phyloP scores from a whole-genome alignment of 2,329 filamentous ascomycete genomes.

The Diaporthe citrichinensis region DNA sequence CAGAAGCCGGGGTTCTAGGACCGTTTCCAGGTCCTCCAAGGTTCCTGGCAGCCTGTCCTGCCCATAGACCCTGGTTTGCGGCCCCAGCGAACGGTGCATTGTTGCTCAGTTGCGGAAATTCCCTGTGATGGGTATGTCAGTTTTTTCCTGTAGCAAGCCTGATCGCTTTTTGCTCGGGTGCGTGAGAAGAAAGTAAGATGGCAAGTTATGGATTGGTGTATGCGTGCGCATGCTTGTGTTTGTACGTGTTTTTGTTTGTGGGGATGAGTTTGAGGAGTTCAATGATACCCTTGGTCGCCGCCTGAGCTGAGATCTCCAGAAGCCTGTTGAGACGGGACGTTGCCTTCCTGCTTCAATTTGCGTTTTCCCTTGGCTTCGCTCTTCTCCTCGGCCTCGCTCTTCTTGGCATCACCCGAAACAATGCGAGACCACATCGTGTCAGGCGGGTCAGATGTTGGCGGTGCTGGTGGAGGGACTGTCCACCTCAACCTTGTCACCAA shows the following conservation, averaged over 20 bases:
- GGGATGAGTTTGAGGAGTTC: slow-evolving; percentile 9
- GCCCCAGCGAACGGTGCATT: slow-evolving; percentile 67
- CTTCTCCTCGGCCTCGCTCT: neutral
- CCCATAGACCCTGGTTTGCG: slow-evolving; percentile 68
- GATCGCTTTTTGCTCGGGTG: neutral
- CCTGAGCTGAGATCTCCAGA: neutral
- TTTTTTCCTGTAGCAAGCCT: neutral
- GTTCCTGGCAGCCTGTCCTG: slow-evolving; percentile 63
- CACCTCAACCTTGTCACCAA: slow-evolving; percentile 31
- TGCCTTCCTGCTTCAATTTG: neutral
- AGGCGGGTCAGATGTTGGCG: neutral
- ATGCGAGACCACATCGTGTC: slow-evolving; percentile 37
- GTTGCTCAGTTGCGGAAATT: slow-evolving; percentile 72
- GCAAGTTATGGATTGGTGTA: neutral
- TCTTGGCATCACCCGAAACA: slow-evolving; percentile 24
- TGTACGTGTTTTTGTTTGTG: neutral
- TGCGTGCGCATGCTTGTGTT: neutral
- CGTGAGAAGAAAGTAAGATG: neutral
- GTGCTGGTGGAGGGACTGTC: slow-evolving; percentile 11
- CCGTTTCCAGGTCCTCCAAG: slow-evolving; percentile 58
- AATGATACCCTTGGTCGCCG: slow-evolving; percentile 41
- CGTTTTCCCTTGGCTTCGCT: neutral
- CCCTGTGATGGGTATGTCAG: slow-evolving; percentile 59
- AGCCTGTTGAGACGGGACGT: neutral
- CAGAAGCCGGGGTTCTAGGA: slow-evolving; percentile 66